Evolutionary conservation across 2,329 filamentous ascomycete species (phyloP).

Genomic region (Didymella lethalis): DNA sequence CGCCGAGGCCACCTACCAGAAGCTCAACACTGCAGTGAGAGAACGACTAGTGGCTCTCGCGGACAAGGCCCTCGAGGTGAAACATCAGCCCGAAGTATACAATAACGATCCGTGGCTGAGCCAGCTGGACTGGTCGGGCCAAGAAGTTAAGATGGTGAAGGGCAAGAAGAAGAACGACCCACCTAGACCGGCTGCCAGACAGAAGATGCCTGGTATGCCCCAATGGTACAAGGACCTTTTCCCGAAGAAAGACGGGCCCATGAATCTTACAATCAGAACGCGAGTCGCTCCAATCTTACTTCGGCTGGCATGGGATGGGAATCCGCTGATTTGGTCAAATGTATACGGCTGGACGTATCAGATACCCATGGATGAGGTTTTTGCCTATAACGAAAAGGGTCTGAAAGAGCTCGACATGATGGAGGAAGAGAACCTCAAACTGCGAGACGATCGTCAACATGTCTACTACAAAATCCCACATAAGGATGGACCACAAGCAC

Average conservation of each 20-base stretch:
- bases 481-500: conserved; percentile 86
- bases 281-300: conserved; percentile 86
- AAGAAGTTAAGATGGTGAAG: conserved; percentile 90
- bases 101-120: conserved; percentile 85
- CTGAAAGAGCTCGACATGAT: conserved; percentile 81
- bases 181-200: conserved; percentile 76
- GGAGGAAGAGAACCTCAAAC: conserved; percentile 67
- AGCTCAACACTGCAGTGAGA: conserved; percentile 78
- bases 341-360: conserved; percentile 92
- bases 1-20: conserved; percentile 83
- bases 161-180: conserved; percentile 86
- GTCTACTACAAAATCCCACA: conserved; percentile 94
- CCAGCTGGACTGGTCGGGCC: conserved; percentile 94
- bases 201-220: conserved; percentile 95
- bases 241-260: conserved; percentile 69
- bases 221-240: conserved; percentile 96
- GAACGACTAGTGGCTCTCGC: conserved; percentile 76
- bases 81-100: conserved; percentile 73
- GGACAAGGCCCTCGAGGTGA: conserved; percentile 78
- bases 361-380: conserved; percentile 68
- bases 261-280: conserved; percentile 84
- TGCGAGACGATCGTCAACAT: conserved; percentile 72
- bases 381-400: conserved; percentile 73
- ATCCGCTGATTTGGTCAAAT: conserved; percentile 92
- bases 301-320: conserved; percentile 84